These are phyloP conservation scores for Pleurotus tuber-regium DNA, from an alignment of 768 basidiomycete species.

Conservation along the genomic window DNA sequence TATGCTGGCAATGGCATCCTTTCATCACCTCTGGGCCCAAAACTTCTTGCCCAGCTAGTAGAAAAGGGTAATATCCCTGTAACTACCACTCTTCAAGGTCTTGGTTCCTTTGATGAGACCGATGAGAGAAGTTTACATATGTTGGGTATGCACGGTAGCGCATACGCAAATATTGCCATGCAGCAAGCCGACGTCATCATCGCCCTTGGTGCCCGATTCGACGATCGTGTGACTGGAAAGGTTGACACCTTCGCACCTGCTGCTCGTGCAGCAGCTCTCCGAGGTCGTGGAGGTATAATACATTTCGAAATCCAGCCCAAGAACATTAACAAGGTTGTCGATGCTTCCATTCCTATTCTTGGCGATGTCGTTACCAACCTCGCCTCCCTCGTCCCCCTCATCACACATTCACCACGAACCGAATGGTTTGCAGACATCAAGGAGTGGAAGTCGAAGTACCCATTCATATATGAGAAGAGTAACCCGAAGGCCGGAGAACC, in stretches of 20 bases:
- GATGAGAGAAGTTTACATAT: constrained; percentile 88
- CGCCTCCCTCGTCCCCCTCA: constrained; percentile 76
- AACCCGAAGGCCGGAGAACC: constrained; percentile 46
- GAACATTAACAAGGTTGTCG: constrained; percentile 98
- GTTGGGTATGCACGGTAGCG: constrained; percentile 98
- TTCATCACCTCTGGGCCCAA: constrained; percentile 76
- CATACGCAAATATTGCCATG: constrained; percentile 97
- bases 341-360: constrained; percentile 90
- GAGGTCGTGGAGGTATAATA: constrained; percentile 93
- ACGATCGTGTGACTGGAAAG: constrained; percentile 96
- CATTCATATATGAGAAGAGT: constrained; percentile 82
- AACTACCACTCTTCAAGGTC: constrained; percentile 93
- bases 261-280: constrained; percentile 78
- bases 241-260: constrained; percentile 88
- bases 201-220: constrained; percentile 93
- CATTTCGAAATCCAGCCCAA: constrained; percentile 99
- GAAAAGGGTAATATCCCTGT: constrained; percentile 93
- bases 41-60: constrained; percentile 73
- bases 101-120: constrained; percentile 93
- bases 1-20: constrained; percentile 94
- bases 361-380: constrained; percentile 91
- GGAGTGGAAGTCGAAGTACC: constrained; percentile 82
- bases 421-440: constrained; percentile 86
- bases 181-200: constrained; percentile 98
- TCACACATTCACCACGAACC: constrained; percentile 58